Evolutionary conservation across 176 grass and related monocot species (phyloP).

Genomic region (Rhynchospora breviuscula): DNA sequence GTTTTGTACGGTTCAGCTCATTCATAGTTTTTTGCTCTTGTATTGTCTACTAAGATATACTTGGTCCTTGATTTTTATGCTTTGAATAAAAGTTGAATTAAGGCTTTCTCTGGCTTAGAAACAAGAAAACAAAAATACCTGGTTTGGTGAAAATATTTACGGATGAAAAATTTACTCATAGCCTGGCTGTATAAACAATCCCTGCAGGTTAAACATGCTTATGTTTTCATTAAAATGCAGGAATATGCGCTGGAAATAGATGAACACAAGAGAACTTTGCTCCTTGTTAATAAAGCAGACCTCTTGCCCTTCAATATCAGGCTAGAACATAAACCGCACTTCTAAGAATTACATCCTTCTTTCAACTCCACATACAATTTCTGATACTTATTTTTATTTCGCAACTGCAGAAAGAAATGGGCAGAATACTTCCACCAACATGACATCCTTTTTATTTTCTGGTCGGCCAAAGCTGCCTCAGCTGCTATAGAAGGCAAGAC

Average conservation of each 20-base stretch:
- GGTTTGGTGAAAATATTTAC: neutral
- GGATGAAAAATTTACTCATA: neutral
- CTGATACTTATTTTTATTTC: slow-evolving; percentile 5
- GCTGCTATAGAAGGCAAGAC: slow-evolving; percentile 74
- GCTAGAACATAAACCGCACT: slow-evolving; percentile 15
- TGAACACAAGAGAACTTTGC: slow-evolving; percentile 72
- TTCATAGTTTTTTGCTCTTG: neutral
- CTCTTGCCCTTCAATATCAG: slow-evolving; percentile 71
- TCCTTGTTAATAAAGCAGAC: slow-evolving; percentile 98
- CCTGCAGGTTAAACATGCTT: neutral
- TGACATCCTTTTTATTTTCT: slow-evolving; percentile 75
- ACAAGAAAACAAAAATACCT: neutral
- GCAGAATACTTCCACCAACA: slow-evolving; percentile 68
- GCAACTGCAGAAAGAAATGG: slow-evolving; percentile 63
- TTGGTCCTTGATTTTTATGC: slow-evolving; percentile 1
- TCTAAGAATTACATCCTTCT: neutral
- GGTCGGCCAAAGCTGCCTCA: slow-evolving; percentile 91
- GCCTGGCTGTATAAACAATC: neutral
- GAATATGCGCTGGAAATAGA: slow-evolving; percentile 75
- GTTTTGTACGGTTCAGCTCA: neutral
- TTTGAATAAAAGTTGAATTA: neutral
- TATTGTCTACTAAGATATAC: neutral
- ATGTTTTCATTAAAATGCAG: slow-evolving; percentile 24
- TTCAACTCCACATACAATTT: neutral
- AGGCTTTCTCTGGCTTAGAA: neutral